Evolutionary conservation across 257 asterid species (phyloP).

Genomic region (Cynanchum wilfordii): DNA sequence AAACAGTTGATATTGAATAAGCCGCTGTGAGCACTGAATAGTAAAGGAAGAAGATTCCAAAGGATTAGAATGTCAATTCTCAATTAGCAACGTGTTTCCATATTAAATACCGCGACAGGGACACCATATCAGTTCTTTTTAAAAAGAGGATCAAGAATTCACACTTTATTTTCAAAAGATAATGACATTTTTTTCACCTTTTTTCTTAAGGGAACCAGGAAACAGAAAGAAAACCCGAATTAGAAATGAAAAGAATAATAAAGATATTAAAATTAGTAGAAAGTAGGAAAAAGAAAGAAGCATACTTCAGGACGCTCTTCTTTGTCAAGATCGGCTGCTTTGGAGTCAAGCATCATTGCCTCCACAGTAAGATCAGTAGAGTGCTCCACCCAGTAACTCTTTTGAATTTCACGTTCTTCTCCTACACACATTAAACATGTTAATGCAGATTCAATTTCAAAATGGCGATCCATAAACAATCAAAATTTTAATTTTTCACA

Average conservation of each 20-base stretch:
- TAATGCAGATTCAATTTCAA: conserved; percentile 8
- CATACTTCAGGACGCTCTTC: conserved; percentile 96
- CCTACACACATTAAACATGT: conserved; percentile 27
- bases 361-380: conserved; percentile 69
- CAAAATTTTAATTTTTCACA: not conserved
- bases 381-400: conserved; percentile 90
- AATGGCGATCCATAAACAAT: not conserved
- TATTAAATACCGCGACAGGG: not conserved
- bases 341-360: conserved; percentile 97
- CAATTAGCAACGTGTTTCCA: not conserved
- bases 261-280: not conserved
- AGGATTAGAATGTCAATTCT: conserved; percentile 2
- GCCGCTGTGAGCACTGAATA: not conserved
- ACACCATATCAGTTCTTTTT: not conserved
- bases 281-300: not conserved
- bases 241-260: not conserved
- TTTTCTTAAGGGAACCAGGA: not conserved
- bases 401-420: conserved; percentile 82
- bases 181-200: not conserved
- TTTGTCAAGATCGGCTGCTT: conserved; percentile 90
- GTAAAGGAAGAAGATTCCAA: not conserved
- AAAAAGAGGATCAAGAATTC: not conserved
- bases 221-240: not conserved
- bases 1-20: not conserved
- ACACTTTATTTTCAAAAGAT: not conserved